phyloP scores from a whole-genome alignment of 306 rosid genomes.

The Dicorynia guianensis region DNA sequence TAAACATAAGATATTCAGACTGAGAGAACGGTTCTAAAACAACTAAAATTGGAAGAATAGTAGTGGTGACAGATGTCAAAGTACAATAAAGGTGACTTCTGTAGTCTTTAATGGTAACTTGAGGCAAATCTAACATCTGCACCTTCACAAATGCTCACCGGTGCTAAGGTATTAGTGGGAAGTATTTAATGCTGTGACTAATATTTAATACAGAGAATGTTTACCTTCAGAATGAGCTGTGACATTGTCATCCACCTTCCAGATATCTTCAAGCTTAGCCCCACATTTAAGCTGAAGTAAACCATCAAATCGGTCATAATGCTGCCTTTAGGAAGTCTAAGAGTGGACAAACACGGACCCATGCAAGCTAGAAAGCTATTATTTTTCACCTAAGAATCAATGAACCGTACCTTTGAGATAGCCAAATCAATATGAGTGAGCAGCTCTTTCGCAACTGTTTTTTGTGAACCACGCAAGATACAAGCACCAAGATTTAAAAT shows the following conservation, averaged over 20 bases:
- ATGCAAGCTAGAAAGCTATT: constrained; percentile 24
- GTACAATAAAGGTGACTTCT: not conserved
- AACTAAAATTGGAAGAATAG: constrained; percentile 5
- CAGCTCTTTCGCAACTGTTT: constrained; percentile 57
- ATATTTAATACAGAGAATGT: not conserved
- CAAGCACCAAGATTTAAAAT: constrained; percentile 66
- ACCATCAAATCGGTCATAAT: constrained; percentile 53
- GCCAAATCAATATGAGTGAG: constrained; percentile 57
- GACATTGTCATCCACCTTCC: constrained; percentile 53
- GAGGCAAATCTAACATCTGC: constrained; percentile 7
- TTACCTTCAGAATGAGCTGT: constrained; percentile 55
- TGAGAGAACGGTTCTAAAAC: constrained; percentile 12
- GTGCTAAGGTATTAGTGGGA: constrained; percentile 13
- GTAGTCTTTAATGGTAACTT: constrained; percentile 13
- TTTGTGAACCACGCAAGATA: constrained; percentile 76
- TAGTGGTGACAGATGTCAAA: constrained; percentile 5
- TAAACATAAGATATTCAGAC: constrained; percentile 30
- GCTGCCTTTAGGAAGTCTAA: constrained; percentile 32
- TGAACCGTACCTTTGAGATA: constrained; percentile 63
- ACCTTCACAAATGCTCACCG: constrained; percentile 13
- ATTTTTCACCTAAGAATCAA: constrained; percentile 29
- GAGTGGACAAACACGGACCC: constrained; percentile 8
- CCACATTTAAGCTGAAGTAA: constrained; percentile 68
- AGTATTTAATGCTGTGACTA: constrained; percentile 10
- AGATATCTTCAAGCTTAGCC: constrained; percentile 56